Conservation (phyloP, 345 rosid genomes). For the Dipteronia sinensis region DNA sequence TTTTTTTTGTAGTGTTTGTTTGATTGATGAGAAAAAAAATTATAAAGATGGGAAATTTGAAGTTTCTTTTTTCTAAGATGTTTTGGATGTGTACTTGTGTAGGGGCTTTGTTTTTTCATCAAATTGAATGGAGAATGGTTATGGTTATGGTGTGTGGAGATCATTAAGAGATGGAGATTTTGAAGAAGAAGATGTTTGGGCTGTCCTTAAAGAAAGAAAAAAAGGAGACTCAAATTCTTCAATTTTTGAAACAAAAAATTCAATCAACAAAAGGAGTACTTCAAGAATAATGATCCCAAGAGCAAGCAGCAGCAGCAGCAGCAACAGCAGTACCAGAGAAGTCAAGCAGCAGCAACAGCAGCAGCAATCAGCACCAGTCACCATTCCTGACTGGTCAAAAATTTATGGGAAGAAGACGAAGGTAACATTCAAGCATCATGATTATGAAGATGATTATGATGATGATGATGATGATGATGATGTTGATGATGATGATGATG, state of each 20-base stretch:
- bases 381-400: slow-evolving; percentile 74
- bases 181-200: slow-evolving; percentile 58
- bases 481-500: slow-evolving; percentile 7
- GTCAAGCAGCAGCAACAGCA: slow-evolving; percentile 33
- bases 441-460: slow-evolving; percentile 22
- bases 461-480: slow-evolving; percentile 21
- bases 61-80: background rate
- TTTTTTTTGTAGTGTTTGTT: slow-evolving; percentile 1
- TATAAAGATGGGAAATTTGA: slow-evolving; percentile 1
- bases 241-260: slow-evolving; percentile 25
- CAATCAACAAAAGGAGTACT: slow-evolving; percentile 38
- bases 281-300: slow-evolving; percentile 61
- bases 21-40: slow-evolving; percentile 1
- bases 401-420: slow-evolving; percentile 37
- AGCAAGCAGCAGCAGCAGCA: slow-evolving; percentile 11
- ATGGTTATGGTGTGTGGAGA: slow-evolving; percentile 37
- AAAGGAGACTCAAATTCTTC: slow-evolving; percentile 23
- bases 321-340: slow-evolving; percentile 23
- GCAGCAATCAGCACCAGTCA: slow-evolving; percentile 72
- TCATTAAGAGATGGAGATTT: slow-evolving; percentile 44
- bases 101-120: background rate
- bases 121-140: slow-evolving; percentile 38
- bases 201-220: slow-evolving; percentile 36
- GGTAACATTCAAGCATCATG: slow-evolving; percentile 22
- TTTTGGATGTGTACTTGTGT: background rate